Evolutionary conservation across 2,329 filamentous ascomycete species (phyloP).

Genomic region (Neurospora sp.): DNA sequence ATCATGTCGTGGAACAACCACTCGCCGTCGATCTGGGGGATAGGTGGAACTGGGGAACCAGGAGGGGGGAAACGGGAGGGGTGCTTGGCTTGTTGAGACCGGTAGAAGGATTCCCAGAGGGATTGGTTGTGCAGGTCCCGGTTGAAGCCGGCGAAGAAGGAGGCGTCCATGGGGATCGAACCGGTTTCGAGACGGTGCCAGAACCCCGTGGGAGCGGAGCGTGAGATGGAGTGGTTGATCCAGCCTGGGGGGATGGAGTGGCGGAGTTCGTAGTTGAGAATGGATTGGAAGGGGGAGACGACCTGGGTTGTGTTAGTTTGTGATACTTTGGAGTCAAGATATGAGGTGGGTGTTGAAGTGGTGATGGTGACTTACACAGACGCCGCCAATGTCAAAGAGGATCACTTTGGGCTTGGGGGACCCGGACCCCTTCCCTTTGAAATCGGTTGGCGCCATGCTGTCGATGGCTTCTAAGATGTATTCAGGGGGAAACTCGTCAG

Average conservation of each 20-base stretch:
- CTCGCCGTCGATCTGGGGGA: slow-evolving; percentile 68
- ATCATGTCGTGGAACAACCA: slow-evolving; percentile 91
- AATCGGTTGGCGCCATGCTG: slow-evolving; percentile 28
- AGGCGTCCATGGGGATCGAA: slow-evolving; percentile 62
- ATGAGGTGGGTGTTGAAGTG: background rate
- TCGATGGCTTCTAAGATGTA: slow-evolving; percentile 24
- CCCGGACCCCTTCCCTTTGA: background rate
- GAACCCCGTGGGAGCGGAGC: slow-evolving; percentile 64
- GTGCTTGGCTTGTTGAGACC: slow-evolving; percentile 31
- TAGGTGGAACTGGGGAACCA: slow-evolving; percentile 38
- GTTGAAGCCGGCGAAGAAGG: slow-evolving; percentile 70
- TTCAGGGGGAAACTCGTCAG: slow-evolving; percentile 18
- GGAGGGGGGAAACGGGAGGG: slow-evolving; percentile 14
- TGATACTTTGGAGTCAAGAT: background rate
- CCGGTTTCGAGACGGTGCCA: slow-evolving; percentile 89
- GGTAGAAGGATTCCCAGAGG: slow-evolving; percentile 62
- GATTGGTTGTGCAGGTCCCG: slow-evolving; percentile 56
- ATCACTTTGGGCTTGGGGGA: slow-evolving; percentile 55
- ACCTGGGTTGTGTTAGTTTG: slow-evolving; percentile 46
- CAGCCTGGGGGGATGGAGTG: slow-evolving; percentile 75
- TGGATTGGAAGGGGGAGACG: slow-evolving; percentile 82
- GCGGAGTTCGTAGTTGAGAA: slow-evolving; percentile 77
- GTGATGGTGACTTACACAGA: slow-evolving; percentile 64
- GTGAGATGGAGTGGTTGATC: slow-evolving; percentile 84
- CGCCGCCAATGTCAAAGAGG: slow-evolving; percentile 92